phyloP scores from a whole-genome alignment of 768 basidiomycete genomes.

The Agaricus subrufescens region DNA sequence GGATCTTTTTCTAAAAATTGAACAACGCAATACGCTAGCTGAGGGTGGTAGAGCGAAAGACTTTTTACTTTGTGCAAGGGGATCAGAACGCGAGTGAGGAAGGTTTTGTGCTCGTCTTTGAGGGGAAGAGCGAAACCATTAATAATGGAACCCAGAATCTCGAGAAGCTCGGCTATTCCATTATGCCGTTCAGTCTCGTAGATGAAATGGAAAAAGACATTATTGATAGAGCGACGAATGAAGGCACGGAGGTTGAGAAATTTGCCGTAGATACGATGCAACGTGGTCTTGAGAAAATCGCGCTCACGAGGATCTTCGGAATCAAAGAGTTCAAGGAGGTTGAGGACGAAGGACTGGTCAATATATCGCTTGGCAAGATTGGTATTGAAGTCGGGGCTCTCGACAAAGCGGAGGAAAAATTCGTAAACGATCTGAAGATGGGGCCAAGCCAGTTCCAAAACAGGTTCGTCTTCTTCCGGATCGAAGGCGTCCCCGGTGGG shows the following conservation, averaged over 20 bases:
- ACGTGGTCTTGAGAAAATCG: slow-evolving; percentile 97
- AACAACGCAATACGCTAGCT: slow-evolving; percentile 97
- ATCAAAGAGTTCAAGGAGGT: slow-evolving; percentile 96
- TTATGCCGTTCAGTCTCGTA: slow-evolving; percentile 99
- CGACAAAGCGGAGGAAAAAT: slow-evolving; percentile 98
- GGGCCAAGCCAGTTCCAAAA: slow-evolving; percentile 98
- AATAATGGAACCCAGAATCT: slow-evolving; percentile 98
- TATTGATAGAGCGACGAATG: slow-evolving; percentile 98
- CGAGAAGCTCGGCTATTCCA: slow-evolving; percentile 95
- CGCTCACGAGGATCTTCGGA: slow-evolving; percentile 98
- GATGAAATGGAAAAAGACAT: slow-evolving; percentile 98
- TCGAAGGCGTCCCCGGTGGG: slow-evolving; percentile 98
- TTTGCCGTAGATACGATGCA: slow-evolving; percentile 99
- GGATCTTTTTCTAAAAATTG: slow-evolving; percentile 98
- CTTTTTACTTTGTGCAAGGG: slow-evolving; percentile 98
- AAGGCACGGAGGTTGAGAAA: slow-evolving; percentile 98
- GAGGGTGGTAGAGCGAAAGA: slow-evolving; percentile 98
- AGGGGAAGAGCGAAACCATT: slow-evolving; percentile 97
- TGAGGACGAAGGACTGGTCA: slow-evolving; percentile 93
- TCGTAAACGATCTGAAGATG: slow-evolving; percentile 99
- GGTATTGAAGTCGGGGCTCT: slow-evolving; percentile 96
- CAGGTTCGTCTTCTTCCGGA: slow-evolving; percentile 98
- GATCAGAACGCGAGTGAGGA: slow-evolving; percentile 89
- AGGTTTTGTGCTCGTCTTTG: slow-evolving; percentile 98
- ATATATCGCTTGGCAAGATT: slow-evolving; percentile 97